Evolutionary conservation across 257 asterid species (phyloP).

Genomic region (Solanum etuberosum): DNA sequence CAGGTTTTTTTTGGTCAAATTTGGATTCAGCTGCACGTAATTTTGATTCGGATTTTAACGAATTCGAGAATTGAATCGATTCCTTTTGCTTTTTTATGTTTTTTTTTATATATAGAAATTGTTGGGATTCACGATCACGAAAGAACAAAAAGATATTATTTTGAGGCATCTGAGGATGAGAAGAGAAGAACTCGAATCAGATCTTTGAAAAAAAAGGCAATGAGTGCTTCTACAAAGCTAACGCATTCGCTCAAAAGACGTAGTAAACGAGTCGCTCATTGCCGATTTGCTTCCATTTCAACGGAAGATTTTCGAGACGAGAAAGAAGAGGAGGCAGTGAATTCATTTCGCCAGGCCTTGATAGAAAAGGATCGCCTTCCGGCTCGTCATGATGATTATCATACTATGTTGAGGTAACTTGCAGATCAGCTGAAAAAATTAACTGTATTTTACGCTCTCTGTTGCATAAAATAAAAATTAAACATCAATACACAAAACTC

Average conservation of each 20-base stretch:
- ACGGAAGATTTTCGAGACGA: conserved; percentile 64
- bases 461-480: neutral
- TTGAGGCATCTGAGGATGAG: conserved; percentile 39
- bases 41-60: neutral
- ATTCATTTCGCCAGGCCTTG: conserved; percentile 52
- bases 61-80: neutral
- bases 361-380: conserved; percentile 69
- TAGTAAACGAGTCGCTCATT: conserved; percentile 43
- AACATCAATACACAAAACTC: neutral
- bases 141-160: conserved; percentile 21
- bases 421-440: neutral
- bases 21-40: neutral
- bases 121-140: conserved; percentile 26
- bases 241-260: conserved; percentile 29
- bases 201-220: conserved; percentile 34
- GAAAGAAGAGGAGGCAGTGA: conserved; percentile 68
- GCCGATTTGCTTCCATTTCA: conserved; percentile 66
- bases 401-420: conserved; percentile 64
- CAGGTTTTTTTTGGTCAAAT: conserved; percentile 32
- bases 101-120: neutral
- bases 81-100: neutral
- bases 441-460: neutral
- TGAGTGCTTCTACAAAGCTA: conserved; percentile 24
- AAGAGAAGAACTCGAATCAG: conserved; percentile 27
- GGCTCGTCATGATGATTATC: conserved; percentile 78